Evolutionary conservation across 2,329 filamentous ascomycete species (phyloP), one percentile per base, ranked within the genome.

Genomic region (Venturia oleaginea): DNA sequence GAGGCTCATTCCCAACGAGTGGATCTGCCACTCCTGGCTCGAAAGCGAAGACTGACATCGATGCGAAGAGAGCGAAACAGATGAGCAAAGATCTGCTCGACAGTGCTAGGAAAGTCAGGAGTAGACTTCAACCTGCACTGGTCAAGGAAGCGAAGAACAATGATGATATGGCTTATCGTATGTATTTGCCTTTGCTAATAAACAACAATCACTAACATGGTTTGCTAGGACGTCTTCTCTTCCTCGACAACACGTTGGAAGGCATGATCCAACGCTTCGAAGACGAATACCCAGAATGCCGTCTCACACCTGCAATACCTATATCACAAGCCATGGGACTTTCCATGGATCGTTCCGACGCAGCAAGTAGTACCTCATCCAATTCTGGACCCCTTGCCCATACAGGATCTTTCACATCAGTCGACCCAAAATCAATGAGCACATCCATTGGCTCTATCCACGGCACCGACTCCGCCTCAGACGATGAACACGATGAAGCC

Each of bases 231-330:
- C 88, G 89, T 60, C 83, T 97, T 24, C 80, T 88, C 54, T 96
- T 96, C 83, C 84, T 99, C 37, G 92, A 97, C 71, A 82, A 89
- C 66, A 97, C 94, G 0, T 81, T 99, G 11, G 84, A 92, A 71
- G 88, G 89, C 68, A 97, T 97, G 78, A 97, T 97, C 71, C 87
- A 91, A 73, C 89, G 94, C 34, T 99, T 97, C 73, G 94, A 97
- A 74, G 90, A 96, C 73, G 93, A 97, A 75, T 97, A 92, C 71
- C 94, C 94, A 0, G 93, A 97, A 72, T 95, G 90, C 0, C 86
- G 91, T 42, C 79, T 85, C 51, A 69, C 72, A 19, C 70, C 67
- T 37, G 43, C 64, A 4, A 51, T 65, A 24, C 46, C 64, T 32
- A 67, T 74, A 37, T 70, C 67, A 15, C 17, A 34, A 13, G 32